Percentiles rank a stretch among this genome's conserved stretches.
Conservation (phyloP, 1,284 basidiomycete species). For the Amylostereum areolatum region DNA sequence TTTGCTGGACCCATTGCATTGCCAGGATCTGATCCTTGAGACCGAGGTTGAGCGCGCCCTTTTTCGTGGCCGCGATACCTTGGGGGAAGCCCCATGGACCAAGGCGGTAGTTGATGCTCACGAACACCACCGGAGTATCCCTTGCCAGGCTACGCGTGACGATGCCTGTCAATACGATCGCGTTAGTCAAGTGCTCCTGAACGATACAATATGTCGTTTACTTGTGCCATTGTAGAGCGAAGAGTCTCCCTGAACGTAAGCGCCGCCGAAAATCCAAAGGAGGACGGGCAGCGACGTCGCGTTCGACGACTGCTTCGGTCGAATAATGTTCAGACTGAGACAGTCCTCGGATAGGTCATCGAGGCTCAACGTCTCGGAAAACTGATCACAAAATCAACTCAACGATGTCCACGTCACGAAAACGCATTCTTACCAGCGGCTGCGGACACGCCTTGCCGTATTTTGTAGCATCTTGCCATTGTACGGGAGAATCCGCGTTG, state of each 20-base stretch:
- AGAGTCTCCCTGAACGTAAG: neutral
- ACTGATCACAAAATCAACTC: too few species aligned
- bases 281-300: neutral
- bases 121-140: neutral
- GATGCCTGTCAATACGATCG: neutral
- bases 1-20: conserved; percentile 7
- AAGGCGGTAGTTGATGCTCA: conserved; percentile 8
- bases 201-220: too few species aligned
- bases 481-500: neutral
- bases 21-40: conserved; percentile 8
- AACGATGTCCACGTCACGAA: too few species aligned
- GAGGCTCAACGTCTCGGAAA: neutral
- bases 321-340: neutral
- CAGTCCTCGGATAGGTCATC: neutral
- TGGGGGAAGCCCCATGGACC: conserved; percentile 6
- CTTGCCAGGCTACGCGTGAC: neutral
- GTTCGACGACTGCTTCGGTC: neutral
- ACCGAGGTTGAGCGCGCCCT: conserved; percentile 6
- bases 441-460: neutral
- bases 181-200: too few species aligned
- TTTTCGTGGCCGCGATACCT: neutral
- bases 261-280: neutral
- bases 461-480: neutral
- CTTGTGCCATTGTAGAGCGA: neutral
- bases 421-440: neutral